Conservation (phyloP, 2,329 filamentous ascomycete genomes). For the Nannizzia gypsea region DNA sequence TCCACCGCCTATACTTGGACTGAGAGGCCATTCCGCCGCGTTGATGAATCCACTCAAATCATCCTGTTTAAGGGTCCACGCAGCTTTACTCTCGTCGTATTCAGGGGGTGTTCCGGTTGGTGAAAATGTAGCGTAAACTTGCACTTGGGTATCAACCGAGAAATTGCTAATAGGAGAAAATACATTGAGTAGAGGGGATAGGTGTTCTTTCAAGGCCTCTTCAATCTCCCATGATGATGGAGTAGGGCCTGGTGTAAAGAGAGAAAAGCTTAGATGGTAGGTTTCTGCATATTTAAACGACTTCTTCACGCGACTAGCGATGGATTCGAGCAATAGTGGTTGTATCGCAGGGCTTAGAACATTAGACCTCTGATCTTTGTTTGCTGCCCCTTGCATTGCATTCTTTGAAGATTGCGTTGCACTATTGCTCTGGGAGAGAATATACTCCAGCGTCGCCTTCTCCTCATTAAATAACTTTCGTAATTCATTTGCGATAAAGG, state of each 20-base stretch:
- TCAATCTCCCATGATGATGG: slow-evolving; percentile 92
- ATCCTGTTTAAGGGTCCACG: slow-evolving; percentile 64
- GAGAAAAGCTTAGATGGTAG: slow-evolving; percentile 89
- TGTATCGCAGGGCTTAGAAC: slow-evolving; percentile 29
- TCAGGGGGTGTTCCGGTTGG: slow-evolving; percentile 49
- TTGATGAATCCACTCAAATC: slow-evolving; percentile 93
- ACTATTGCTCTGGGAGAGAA: slow-evolving; percentile 47
- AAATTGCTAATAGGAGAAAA: slow-evolving; percentile 83
- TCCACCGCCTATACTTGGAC: slow-evolving; percentile 81
- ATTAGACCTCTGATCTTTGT: slow-evolving; percentile 20
- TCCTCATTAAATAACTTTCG: slow-evolving; percentile 75
- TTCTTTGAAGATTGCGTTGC: slow-evolving; percentile 23
- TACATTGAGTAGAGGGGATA: slow-evolving; percentile 67
- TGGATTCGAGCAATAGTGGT: slow-evolving; percentile 44
- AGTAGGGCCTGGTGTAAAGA: slow-evolving; percentile 67
- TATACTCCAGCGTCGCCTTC: slow-evolving; percentile 68
- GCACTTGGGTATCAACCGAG: slow-evolving; percentile 89
- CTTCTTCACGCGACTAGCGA: slow-evolving; percentile 59
- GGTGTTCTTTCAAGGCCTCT: slow-evolving; percentile 63
- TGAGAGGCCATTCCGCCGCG: slow-evolving; percentile 92
- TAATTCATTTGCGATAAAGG: slow-evolving; percentile 66
- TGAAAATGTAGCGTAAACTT: slow-evolving; percentile 68
- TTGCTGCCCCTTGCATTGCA: slow-evolving; percentile 30
- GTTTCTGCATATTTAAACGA: slow-evolving; percentile 85
- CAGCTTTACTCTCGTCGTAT: slow-evolving; percentile 42